Evolutionary conservation across 129 eudicot species (phyloP).

Genomic region (Centrapalus pauciflorus): DNA sequence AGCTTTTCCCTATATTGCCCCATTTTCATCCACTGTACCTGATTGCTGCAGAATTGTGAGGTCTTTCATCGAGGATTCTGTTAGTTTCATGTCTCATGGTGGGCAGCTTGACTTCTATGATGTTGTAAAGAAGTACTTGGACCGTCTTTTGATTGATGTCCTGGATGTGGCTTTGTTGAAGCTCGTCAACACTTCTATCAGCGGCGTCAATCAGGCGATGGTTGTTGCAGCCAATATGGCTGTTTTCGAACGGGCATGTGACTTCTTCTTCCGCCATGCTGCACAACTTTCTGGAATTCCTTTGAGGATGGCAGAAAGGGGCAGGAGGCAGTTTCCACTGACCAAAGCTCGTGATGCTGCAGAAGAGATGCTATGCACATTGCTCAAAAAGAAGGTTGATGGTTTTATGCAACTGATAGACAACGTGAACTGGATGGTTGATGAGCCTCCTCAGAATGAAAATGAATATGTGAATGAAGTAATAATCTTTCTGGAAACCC

Average conservation of each 20-base stretch:
- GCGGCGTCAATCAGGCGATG: slow-evolving; percentile 96
- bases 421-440: slow-evolving; percentile 93
- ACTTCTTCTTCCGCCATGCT: slow-evolving; percentile 93
- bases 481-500: slow-evolving; percentile 84
- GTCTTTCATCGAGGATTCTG: slow-evolving; percentile 95
- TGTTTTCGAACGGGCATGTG: slow-evolving; percentile 92
- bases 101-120: slow-evolving; percentile 97
- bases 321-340: slow-evolving; percentile 78
- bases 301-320: slow-evolving; percentile 83
- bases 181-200: slow-evolving; percentile 60
- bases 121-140: slow-evolving; percentile 94
- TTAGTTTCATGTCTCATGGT: slow-evolving; percentile 93
- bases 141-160: slow-evolving; percentile 82
- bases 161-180: slow-evolving; percentile 77
- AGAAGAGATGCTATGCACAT: slow-evolving; percentile 78
- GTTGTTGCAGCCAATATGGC: slow-evolving; percentile 98
- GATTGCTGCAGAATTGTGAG: slow-evolving; percentile 96
- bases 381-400: slow-evolving; percentile 94
- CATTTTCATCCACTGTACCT: slow-evolving; percentile 90
- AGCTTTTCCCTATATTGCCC: slow-evolving; percentile 92
- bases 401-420: slow-evolving; percentile 81
- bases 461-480: slow-evolving; percentile 95
- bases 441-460: slow-evolving; percentile 78
- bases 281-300: slow-evolving; percentile 96
- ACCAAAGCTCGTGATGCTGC: slow-evolving; percentile 93